These are phyloP conservation scores for Phaeosphaeriaceae sp. DNA, from an alignment of 2,329 filamentous ascomycete species.

Conservation along the genomic window DNA sequence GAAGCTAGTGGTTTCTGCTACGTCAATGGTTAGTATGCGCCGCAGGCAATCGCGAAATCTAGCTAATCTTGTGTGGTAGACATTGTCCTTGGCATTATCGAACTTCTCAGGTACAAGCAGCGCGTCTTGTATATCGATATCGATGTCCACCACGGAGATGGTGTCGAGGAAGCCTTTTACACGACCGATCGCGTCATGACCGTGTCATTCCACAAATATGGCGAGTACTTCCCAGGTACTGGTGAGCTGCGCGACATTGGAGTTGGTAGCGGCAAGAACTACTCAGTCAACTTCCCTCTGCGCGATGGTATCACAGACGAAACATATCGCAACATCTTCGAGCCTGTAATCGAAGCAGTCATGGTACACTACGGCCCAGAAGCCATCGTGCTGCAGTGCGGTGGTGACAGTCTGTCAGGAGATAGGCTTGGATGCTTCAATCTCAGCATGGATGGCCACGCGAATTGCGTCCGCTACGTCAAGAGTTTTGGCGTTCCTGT, in stretches of 20 bases:
- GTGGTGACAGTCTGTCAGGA: constrained; percentile 71
- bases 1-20: constrained; percentile 98
- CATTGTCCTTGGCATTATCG: constrained; percentile 91
- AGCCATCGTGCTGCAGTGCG: constrained; percentile 73
- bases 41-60: fast-evolving
- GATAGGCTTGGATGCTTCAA: constrained; percentile 75
- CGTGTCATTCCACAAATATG: constrained; percentile 75
- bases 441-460: constrained; percentile 72
- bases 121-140: constrained; percentile 96
- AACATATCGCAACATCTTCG: constrained; percentile 72
- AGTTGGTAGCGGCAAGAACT: constrained; percentile 71
- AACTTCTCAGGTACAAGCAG: constrained; percentile 81
- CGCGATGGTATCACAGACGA: constrained; percentile 73
- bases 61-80: constrained; percentile 63
- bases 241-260: constrained; percentile 73
- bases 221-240: constrained; percentile 75
- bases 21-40: constrained; percentile 69
- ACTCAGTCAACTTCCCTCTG: constrained; percentile 73
- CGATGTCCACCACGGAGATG: constrained; percentile 89
- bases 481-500: constrained; percentile 72
- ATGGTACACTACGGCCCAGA: constrained; percentile 74
- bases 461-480: constrained; percentile 73
- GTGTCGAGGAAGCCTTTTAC: constrained; percentile 75
- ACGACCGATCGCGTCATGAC: constrained; percentile 76
- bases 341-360: constrained; percentile 70